phyloP scores from a whole-genome alignment of 2,329 filamentous ascomycete species.

The Zopfia rhizophila region DNA sequence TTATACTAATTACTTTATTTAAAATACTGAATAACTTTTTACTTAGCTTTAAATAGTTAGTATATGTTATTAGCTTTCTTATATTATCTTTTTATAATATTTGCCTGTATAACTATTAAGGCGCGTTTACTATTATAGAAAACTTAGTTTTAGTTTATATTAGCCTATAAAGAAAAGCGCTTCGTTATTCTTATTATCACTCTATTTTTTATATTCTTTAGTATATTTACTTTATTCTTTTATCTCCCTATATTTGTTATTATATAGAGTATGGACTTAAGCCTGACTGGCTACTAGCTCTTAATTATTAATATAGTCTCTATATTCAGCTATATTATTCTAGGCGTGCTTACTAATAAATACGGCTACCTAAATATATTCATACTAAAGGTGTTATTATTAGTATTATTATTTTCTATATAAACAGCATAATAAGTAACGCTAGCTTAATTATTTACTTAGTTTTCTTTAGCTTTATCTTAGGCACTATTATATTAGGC shows the following conservation, averaged over 20 bases:
- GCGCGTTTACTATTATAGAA: conserved; percentile 57
- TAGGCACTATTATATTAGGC: conserved; percentile 63
- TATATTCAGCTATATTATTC: conserved; percentile 66
- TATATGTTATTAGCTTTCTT: conserved; percentile 67
- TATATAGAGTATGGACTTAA: conserved; percentile 58
- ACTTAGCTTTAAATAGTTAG: conserved; percentile 69
- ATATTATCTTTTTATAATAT: conserved; percentile 65
- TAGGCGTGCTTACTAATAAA: conserved; percentile 64
- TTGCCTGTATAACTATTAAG: conserved; percentile 63
- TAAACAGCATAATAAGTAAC: conserved; percentile 55
- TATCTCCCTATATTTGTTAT: conserved; percentile 61
- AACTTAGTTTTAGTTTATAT: conserved; percentile 39
- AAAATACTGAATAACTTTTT: conserved; percentile 59
- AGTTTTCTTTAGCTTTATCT: conserved; percentile 63
- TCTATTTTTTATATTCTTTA: conserved; percentile 67
- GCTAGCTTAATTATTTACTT: conserved; percentile 58
- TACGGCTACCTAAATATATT: conserved; percentile 64
- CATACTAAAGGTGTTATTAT: conserved; percentile 42
- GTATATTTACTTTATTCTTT: conserved; percentile 66
- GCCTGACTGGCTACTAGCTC: conserved; percentile 64
- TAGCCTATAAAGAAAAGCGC: conserved; percentile 39
- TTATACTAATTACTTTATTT: conserved; percentile 70
- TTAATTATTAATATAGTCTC: conserved; percentile 61
- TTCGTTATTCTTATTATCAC: conserved; percentile 52
- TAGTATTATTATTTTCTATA: conserved; percentile 58